A percentile compares a stretch with the other conserved stretches of the same genome.
phyloP scores from a whole-genome alignment of 208 protist species.

The Tritrichomonas foetus region DNA sequence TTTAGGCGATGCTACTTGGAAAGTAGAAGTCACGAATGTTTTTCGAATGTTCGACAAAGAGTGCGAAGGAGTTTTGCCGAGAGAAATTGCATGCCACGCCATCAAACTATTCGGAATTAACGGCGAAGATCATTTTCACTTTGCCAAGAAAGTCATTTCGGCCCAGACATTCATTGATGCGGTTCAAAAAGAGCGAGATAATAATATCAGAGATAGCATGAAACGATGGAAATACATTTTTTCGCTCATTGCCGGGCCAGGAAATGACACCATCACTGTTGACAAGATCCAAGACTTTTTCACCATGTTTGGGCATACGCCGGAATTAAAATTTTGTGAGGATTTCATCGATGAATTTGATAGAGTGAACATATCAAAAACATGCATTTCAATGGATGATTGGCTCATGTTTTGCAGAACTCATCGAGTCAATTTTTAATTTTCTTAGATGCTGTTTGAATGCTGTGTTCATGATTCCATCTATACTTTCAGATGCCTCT shows the following conservation, averaged over 20 bases:
- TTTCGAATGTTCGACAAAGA: background rate
- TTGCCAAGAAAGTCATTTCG: background rate
- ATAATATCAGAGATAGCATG: background rate
- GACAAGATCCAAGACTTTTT: background rate
- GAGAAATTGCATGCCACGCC: background rate
- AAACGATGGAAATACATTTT: conserved; percentile 9
- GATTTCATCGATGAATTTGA: conserved; percentile 40
- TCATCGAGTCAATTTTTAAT: background rate
- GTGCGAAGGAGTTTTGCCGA: background rate
- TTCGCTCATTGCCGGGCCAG: background rate
- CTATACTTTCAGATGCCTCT: too few species aligned
- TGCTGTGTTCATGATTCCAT: too few species aligned
- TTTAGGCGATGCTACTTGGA: background rate
- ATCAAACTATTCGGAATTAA: background rate
- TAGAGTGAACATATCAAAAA: background rate
- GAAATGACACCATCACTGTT: background rate
- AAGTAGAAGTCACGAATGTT: background rate
- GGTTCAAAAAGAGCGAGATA: background rate
- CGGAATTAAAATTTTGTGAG: background rate
- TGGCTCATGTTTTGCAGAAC: conserved; percentile 23
- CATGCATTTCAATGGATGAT: background rate
- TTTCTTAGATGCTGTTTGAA: too few species aligned
- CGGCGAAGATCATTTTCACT: background rate
- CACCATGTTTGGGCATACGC: background rate
- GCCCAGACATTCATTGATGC: background rate